phyloP scores from a whole-genome alignment of 192 early-diverging fungal genomes.

The Lobulomyces angularis region DNA sequence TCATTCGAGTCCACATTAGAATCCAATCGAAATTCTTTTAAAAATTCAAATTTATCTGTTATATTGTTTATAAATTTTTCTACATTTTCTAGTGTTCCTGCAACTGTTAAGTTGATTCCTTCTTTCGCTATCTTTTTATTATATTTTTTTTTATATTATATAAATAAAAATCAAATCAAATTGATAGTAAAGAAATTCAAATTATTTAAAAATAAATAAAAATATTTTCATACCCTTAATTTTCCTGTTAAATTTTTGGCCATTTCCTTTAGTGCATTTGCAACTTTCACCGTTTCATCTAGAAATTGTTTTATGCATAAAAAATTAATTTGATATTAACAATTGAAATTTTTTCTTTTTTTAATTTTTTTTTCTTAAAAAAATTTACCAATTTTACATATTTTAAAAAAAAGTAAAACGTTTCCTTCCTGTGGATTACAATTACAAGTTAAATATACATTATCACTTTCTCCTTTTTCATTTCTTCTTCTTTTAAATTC shows the following conservation, averaged over 20 bases:
- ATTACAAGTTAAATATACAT: constrained; percentile 9
- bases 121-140: constrained; percentile 35
- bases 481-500: constrained; percentile 12
- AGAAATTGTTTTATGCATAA: too few species aligned
- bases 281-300: constrained; percentile 1
- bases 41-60: constrained; percentile 5
- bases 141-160: too few species aligned
- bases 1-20: background rate
- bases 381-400: too few species aligned
- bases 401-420: constrained; percentile 18
- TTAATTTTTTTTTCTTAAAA: too few species aligned
- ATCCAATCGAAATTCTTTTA: constrained; percentile 4
- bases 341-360: too few species aligned
- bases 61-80: constrained; percentile 32
- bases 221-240: too few species aligned
- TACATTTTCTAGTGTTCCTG: constrained; percentile 28
- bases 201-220: too few species aligned
- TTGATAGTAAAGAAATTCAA: too few species aligned
- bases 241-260: too few species aligned
- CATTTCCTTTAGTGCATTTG: constrained; percentile 11
- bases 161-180: too few species aligned
- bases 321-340: too few species aligned
- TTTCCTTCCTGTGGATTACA: constrained; percentile 6
- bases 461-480: constrained; percentile 13
- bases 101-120: constrained; percentile 55